Evolutionary conservation across 192 early-diverging fungal genomes (phyloP), one percentile per base, ranked within the genome.

Genomic region (Dispira simplex): DNA sequence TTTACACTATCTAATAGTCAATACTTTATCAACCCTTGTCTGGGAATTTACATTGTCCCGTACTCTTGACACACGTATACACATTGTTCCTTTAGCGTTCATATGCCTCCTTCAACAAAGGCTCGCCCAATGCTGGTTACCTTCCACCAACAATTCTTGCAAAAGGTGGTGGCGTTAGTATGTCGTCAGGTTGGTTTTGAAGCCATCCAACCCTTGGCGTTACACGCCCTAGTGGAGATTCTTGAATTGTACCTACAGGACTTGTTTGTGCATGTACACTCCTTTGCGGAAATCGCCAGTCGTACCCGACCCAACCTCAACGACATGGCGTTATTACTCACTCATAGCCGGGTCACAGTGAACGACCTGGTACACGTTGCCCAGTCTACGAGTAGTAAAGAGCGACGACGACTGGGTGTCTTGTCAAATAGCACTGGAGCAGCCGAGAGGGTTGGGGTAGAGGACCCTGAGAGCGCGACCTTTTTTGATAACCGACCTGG

Each of bases 231-330:
- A 11, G 59, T 45, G 8, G 59, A 62, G 59, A 45, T 62, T 14
- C n/a, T 62, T 3, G 44, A 44, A 45, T 25, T 46, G 1, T 62
- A 62, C n/a, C 21, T 62, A 20, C 26, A 62, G 18, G 44, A 62
- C 16, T 11, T 62, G 12, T 39, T 62, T n/a, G 44, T 62, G 12
- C 28, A 62, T 44, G 46, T 45, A 12, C 59, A 62, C 32, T n/a
- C 59, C 13, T 62, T 62, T 62, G 59, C 59, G 10, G 59, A 62
- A 46, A 8, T 62, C 23, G 59, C 59, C 44, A 39, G 59, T 21
- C 59, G 59, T n/a, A 62, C 59, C 11, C 59, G 59, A 8, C 59
- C 59, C 44, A 62, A 62, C 43, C 59, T 62, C 44, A 62, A 62
- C 59, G 59, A 62, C 43, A 43, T 39, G 43, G 44, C 59, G 1